Evolutionary conservation across 108 stramenopile species (phyloP).

Genomic region (Tribonema minus): DNA sequence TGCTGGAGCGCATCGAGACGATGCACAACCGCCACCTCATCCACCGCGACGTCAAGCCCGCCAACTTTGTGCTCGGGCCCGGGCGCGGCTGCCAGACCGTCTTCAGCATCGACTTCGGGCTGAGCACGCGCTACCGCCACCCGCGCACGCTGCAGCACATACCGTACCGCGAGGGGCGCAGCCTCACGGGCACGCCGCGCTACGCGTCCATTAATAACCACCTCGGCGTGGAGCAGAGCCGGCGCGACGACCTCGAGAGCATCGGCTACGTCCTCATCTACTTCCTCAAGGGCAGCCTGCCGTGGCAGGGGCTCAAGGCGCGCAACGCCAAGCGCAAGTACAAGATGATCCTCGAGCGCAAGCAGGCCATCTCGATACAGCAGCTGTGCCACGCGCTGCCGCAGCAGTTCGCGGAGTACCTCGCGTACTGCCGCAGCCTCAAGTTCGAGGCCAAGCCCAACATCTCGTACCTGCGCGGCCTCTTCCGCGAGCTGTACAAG

Average conservation of each 20-base stretch:
- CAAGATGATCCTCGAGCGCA: constrained; percentile 60
- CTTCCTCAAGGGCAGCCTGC: constrained; percentile 93
- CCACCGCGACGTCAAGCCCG: too few species aligned
- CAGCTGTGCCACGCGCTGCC: constrained; percentile 86
- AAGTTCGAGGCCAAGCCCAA: constrained; percentile 99
- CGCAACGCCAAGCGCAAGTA: constrained; percentile 59
- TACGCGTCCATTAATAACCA: constrained; percentile 94
- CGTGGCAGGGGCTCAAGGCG: too few species aligned
- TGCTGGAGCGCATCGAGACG: constrained; percentile 91
- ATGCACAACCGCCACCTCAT: constrained; percentile 91
- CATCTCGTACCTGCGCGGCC: constrained; percentile 81
- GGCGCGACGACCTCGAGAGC: constrained; percentile 92
- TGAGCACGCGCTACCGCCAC: constrained; percentile 94
- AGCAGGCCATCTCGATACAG: constrained; percentile 51
- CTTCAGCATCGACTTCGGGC: constrained; percentile 96
- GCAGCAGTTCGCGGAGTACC: constrained; percentile 91
- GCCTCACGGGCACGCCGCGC: constrained; percentile 49
- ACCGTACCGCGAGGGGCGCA: constrained; percentile 88
- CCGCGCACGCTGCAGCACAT: constrained; percentile 96
- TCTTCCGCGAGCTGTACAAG: constrained; percentile 17
- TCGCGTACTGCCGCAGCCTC: constrained; percentile 92
- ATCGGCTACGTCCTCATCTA: constrained; percentile 97
- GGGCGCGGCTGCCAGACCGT: constrained; percentile 79
- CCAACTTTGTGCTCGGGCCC: constrained; percentile 89
- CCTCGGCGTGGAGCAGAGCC: constrained; percentile 92